Base-by-base conservation (phyloP, 164 flowering plant species). In the Cinnamomum micranthum region DNA sequence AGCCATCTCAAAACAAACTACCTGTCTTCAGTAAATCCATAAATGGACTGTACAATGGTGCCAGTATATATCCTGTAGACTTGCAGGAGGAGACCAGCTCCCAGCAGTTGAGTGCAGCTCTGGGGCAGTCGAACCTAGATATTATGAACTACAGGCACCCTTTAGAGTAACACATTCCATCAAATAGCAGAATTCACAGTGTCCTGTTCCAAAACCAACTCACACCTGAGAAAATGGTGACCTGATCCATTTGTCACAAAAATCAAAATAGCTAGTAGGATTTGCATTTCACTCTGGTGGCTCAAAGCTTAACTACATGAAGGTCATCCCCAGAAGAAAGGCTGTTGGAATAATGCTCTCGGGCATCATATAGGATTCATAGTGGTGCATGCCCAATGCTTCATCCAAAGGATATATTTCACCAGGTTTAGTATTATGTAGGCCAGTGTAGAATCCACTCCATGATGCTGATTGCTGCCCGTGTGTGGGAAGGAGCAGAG, bases 391-490 rank as follows among this genome's bases (percentile, higher is more conserved):
- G 51, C 87, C 82, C 70, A 84, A 70, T 27, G 74, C 81, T 65
- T 82, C 90, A 19, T 87, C 90, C 50, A 74, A 55, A 75, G 88
- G 85, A 77, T 74, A 86, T 13, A 74, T 35, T 79, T 84, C 89
- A 15, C 12, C 52, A 2, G 70, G 70, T 24, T 71, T 23, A 52
- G 27, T 10, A 65, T 25, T 79, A 17, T 86, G 79, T 47, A 14
- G 66, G 75, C 82, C 82, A 69, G 89, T 89, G 14, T 77, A 77
- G 77, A 84, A 77, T 64, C 92, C 97, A 74, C 94, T 84, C 98
- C 97, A 93, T 69, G 98, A 95, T 11, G 91, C n/a, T n/a, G n/a
- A n/a, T n/a, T n/a, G n/a, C 91, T 31, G 97, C 84, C 25, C 95
- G 83, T 41, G 94, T 81, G 55, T 77, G 81, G 33, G 87, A 65